These are phyloP conservation scores for Ceratocystis huliohia DNA, from an alignment of 2,329 filamentous ascomycete species.

Conservation along the genomic window DNA sequence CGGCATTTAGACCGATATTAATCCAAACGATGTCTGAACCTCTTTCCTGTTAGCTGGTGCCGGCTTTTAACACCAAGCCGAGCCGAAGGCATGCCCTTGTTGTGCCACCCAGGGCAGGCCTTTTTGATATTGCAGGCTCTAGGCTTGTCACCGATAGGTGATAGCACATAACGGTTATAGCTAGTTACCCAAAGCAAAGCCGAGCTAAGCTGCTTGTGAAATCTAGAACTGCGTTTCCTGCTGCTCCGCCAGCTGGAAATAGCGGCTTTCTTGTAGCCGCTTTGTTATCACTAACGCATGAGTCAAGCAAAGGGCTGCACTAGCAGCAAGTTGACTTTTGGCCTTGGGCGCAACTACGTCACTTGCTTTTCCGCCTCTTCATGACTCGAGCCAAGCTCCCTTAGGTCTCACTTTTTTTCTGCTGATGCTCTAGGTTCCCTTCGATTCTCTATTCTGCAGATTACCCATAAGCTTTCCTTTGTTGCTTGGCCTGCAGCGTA, in stretches of 20 bases:
- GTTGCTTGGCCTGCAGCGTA: neutral
- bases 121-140: neutral
- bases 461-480: neutral
- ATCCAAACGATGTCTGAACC: neutral
- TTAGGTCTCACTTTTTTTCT: neutral
- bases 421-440: neutral
- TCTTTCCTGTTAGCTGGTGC: neutral
- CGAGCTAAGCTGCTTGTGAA: no score
- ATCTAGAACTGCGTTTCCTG: no score
- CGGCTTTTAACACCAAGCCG: neutral
- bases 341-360: neutral
- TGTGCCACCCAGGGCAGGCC: neutral
- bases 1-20: neutral
- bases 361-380: neutral
- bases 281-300: no score
- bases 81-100: neutral
- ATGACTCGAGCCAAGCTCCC: neutral
- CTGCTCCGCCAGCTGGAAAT: no score
- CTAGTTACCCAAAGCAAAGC: no score
- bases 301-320: no score
- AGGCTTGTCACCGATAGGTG: neutral
- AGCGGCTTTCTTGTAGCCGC: no score
- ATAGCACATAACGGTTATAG: neutral
- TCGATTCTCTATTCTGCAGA: neutral
- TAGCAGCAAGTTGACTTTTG: no score